A percentile compares a stretch with the other conserved stretches of the same genome.
Conservation (phyloP, 1,284 basidiomycete species). For the Grifola frondosa region DNA sequence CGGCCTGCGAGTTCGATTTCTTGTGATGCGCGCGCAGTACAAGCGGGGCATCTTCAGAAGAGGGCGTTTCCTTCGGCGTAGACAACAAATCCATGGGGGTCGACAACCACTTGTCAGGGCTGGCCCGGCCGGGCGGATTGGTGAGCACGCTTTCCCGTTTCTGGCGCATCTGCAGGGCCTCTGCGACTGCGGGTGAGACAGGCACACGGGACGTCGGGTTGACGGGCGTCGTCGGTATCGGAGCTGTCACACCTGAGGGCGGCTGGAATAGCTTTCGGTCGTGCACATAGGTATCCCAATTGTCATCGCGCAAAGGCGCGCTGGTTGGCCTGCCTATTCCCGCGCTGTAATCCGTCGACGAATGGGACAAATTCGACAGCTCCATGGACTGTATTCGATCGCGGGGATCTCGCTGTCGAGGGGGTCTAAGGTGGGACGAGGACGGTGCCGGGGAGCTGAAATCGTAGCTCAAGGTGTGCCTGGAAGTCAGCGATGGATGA, state of each 20-base stretch:
- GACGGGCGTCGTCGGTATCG: constrained; percentile 62
- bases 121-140: constrained; percentile 28
- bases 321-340: constrained; percentile 69
- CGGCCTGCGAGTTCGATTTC: constrained; percentile 35
- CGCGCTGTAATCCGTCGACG: constrained; percentile 44
- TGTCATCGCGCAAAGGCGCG: constrained; percentile 63
- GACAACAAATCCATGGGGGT: neutral
- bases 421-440: constrained; percentile 61
- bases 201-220: constrained; percentile 45
- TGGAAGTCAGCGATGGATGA: constrained; percentile 63
- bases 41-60: constrained; percentile 26
- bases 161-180: constrained; percentile 68
- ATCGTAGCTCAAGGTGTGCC: constrained; percentile 67
- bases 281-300: constrained; percentile 78
- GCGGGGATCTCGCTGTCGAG: constrained; percentile 64
- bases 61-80: constrained; percentile 5
- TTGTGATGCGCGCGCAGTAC: constrained; percentile 30
- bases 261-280: constrained; percentile 80
- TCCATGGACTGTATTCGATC: constrained; percentile 70
- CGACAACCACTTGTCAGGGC: neutral
- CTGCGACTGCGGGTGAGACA: constrained; percentile 68
- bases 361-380: constrained; percentile 52
- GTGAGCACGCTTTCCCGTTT: constrained; percentile 56
- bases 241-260: constrained; percentile 72
- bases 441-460: constrained; percentile 46